Conservation (phyloP, 1,284 basidiomycete genomes). For the Cutaneotrichosporon sp. region DNA sequence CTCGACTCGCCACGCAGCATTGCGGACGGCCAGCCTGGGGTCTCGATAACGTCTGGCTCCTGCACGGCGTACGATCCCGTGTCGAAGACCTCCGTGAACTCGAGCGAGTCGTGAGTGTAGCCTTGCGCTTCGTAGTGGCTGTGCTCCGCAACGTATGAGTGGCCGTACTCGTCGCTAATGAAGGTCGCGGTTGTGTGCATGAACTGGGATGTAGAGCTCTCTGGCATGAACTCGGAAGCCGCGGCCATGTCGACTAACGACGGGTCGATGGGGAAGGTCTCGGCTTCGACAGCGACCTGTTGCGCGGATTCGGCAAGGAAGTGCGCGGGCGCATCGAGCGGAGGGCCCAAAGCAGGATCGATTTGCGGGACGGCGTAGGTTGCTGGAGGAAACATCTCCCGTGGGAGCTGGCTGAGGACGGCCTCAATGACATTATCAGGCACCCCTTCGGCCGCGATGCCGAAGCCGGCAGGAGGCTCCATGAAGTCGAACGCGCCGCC, state of each 20-base stretch:
- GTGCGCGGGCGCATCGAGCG: background rate
- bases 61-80: background rate
- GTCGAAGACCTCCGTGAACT: background rate
- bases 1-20: background rate
- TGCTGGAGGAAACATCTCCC: background rate
- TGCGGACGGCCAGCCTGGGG: background rate
- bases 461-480: background rate
- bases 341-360: background rate
- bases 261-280: background rate
- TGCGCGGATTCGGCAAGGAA: background rate
- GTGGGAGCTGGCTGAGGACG: background rate
- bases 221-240: background rate
- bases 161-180: background rate
- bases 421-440: background rate
- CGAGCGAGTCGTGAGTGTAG: background rate
- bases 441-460: background rate
- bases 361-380: background rate
- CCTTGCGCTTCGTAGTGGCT: background rate
- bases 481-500: constrained; percentile 1
- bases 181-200: background rate
- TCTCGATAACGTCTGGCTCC: background rate
- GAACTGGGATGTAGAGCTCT: background rate
- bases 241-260: background rate
- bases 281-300: background rate
- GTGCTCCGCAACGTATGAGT: background rate